phyloP scores from a whole-genome alignment of 331 rosid genomes.

The Quercus tomentella region DNA sequence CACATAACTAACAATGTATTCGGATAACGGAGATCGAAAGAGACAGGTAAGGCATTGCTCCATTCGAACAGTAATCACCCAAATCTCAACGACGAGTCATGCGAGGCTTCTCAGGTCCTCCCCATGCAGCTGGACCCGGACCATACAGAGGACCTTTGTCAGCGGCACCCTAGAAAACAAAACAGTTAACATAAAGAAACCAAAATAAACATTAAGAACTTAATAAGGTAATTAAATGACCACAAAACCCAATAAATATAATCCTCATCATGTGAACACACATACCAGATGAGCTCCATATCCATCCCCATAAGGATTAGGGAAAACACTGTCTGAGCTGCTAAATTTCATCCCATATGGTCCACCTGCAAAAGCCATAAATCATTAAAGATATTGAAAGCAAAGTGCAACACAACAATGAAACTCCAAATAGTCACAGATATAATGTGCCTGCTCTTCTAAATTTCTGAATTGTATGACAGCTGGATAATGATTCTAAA shows the following conservation, averaged over 20 bases:
- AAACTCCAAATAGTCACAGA: too few relatives aligned
- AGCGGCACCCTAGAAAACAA: conserved; percentile 51
- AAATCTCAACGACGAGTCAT: conserved; percentile 53
- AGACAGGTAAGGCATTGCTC: conserved; percentile 21
- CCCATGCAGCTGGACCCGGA: conserved; percentile 55
- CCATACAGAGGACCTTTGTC: conserved; percentile 63
- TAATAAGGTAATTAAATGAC: neutral
- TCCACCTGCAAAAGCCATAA: conserved; percentile 46
- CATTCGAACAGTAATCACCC: conserved; percentile 25
- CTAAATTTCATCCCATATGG: conserved; percentile 63
- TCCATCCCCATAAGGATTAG: conserved; percentile 60
- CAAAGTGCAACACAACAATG: conserved; percentile 5
- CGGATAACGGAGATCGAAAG: conserved; percentile 21
- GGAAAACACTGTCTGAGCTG: conserved; percentile 47
- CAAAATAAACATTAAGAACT: neutral
- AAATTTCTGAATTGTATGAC: too few relatives aligned
- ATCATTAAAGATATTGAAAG: conserved; percentile 1
- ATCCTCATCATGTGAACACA: neutral
- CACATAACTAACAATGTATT: conserved; percentile 30
- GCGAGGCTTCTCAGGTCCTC: conserved; percentile 70
- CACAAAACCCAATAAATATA: neutral
- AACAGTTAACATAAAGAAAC: conserved; percentile 12
- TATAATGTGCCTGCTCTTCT: too few relatives aligned
- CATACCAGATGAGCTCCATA: conserved; percentile 72
- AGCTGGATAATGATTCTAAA: neutral